Percentiles rank a stretch among this genome's conserved stretches.
Evolutionary conservation across 2,329 filamentous ascomycete species (phyloP).

Genomic region (Claviceps quebecensis): DNA sequence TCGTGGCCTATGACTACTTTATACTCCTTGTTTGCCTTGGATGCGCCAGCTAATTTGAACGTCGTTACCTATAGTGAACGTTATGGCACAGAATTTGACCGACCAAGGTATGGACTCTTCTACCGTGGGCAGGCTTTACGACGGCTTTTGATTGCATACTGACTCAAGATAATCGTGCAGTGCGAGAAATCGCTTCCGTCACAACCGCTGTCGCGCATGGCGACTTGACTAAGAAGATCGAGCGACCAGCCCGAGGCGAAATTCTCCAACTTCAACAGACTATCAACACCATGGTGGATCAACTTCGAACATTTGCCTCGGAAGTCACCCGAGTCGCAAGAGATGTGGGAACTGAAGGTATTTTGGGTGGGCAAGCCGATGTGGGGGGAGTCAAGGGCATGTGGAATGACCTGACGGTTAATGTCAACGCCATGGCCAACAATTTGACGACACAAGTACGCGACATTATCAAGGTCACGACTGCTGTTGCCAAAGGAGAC

Average conservation of each 20-base stretch:
- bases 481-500: slow-evolving; percentile 67
- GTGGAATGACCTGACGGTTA: slow-evolving; percentile 79
- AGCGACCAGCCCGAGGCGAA: slow-evolving; percentile 66
- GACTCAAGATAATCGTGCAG: slow-evolving; percentile 20
- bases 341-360: slow-evolving; percentile 75
- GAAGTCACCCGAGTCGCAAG: slow-evolving; percentile 72
- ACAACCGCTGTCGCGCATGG: slow-evolving; percentile 74
- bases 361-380: slow-evolving; percentile 68
- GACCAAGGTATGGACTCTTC: slow-evolving; percentile 46
- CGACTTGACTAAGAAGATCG: slow-evolving; percentile 73
- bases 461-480: slow-evolving; percentile 79
- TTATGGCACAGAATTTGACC: slow-evolving; percentile 72
- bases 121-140: background rate
- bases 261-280: slow-evolving; percentile 74
- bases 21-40: background rate
- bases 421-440: slow-evolving; percentile 79
- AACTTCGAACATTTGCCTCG: slow-evolving; percentile 68
- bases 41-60: slow-evolving; percentile 10
- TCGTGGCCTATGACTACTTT: background rate
- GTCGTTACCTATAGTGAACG: slow-evolving; percentile 44
- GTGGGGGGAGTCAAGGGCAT: slow-evolving; percentile 76
- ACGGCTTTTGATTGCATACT: background rate
- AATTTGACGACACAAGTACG: slow-evolving; percentile 80
- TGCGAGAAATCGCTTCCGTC: slow-evolving; percentile 73
- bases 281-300: slow-evolving; percentile 83